Percentiles rank a stretch among this genome's conserved stretches.
phyloP scores from a whole-genome alignment of 2,329 filamentous ascomycete genomes.

The Diaporthe ampelina region DNA sequence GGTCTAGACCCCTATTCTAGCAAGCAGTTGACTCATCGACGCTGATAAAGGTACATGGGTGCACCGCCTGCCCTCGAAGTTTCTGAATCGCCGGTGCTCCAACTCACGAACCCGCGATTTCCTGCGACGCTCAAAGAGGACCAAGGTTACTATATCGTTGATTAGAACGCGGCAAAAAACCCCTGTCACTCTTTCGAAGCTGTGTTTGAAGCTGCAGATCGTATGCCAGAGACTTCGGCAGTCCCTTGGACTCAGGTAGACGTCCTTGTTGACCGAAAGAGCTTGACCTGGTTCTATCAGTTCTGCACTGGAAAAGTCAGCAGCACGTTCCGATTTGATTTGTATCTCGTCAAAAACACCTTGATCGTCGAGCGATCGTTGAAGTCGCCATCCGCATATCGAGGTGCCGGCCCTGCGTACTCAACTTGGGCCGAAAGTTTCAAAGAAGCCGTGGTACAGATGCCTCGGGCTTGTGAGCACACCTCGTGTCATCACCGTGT shows the following conservation, averaged over 20 bases:
- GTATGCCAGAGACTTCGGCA: slow-evolving; percentile 43
- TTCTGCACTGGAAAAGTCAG: slow-evolving; percentile 39
- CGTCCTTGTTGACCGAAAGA: slow-evolving; percentile 48
- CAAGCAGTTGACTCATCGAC: neutral
- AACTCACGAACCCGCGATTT: neutral
- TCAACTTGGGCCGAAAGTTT: slow-evolving; percentile 28
- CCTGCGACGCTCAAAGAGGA: neutral
- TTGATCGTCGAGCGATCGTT: slow-evolving; percentile 32
- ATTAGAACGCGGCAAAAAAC: neutral
- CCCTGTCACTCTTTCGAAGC: slow-evolving; percentile 47
- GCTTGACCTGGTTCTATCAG: slow-evolving; percentile 46
- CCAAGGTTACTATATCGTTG: slow-evolving; percentile 3
- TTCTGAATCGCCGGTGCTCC: too few species aligned
- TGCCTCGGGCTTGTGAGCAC: neutral
- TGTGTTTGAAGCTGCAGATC: slow-evolving; percentile 46
- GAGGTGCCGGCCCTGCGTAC: neutral
- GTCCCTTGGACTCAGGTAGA: slow-evolving; percentile 47
- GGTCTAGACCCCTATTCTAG: neutral
- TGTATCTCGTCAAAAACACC: slow-evolving; percentile 22
- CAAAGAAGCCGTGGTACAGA: neutral
- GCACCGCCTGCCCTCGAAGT: neutral
- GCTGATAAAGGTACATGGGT: neutral
- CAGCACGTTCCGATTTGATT: slow-evolving; percentile 29
- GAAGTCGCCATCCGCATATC: neutral
- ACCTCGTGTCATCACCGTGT: slow-evolving; percentile 30